Conservation (phyloP, 2,329 filamentous ascomycete genomes). For the Beauveria sp. region DNA sequence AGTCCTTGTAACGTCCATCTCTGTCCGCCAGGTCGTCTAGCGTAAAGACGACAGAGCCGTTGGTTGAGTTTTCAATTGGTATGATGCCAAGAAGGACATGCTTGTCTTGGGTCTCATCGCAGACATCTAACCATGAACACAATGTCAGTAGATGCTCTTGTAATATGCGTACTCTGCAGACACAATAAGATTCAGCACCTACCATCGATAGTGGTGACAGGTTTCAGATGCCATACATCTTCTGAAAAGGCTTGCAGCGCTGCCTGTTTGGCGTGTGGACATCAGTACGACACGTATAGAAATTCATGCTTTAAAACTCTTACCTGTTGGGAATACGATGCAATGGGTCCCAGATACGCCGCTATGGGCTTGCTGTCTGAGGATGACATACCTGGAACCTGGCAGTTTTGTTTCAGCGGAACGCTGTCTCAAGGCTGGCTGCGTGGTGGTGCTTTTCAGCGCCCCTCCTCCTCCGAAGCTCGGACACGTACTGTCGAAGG, state of each 20-base stretch:
- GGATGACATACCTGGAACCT: background rate
- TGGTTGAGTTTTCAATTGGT: constrained; percentile 93
- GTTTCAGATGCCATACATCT: constrained; percentile 38
- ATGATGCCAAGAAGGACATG: constrained; percentile 67
- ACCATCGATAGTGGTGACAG: constrained; percentile 45
- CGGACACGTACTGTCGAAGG: background rate
- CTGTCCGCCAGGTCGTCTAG: constrained; percentile 82
- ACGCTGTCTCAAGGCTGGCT: background rate
- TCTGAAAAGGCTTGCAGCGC: constrained; percentile 40
- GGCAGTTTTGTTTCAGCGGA: background rate
- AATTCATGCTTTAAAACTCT: background rate
- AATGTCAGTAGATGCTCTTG: background rate
- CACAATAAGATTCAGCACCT: constrained; percentile 17
- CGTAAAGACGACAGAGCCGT: constrained; percentile 85
- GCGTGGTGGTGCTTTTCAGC: background rate
- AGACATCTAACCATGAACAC: constrained; percentile 53
- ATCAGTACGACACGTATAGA: background rate
- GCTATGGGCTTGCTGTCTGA: constrained; percentile 8
- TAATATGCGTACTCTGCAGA: background rate
- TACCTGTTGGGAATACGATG: constrained; percentile 12
- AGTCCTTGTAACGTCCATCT: constrained; percentile 51
- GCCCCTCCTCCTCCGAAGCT: background rate
- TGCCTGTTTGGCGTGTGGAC: constrained; percentile 27
- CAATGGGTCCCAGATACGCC: constrained; percentile 6
- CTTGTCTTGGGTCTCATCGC: constrained; percentile 65